Conservation (phyloP, 768 basidiomycete species). For the Trametes coccinea region DNA sequence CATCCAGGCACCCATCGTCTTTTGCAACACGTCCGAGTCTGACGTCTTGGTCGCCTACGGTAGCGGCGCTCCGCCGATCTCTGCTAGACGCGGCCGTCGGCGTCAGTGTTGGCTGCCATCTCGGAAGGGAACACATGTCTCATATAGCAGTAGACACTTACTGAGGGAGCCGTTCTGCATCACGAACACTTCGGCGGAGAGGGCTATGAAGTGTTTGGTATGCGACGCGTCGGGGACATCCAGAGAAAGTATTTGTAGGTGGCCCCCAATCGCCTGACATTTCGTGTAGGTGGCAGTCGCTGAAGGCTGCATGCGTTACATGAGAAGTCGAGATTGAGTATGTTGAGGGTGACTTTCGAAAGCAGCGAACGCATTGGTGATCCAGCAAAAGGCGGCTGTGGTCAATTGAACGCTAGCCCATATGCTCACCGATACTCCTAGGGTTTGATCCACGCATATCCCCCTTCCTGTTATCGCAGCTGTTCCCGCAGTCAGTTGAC, state of each 20-base stretch:
- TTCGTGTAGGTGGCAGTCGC: background rate
- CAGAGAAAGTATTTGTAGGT: conserved; percentile 2
- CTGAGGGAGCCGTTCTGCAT: conserved; percentile 10
- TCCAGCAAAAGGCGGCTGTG: too few species aligned
- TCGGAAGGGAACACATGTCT: background rate
- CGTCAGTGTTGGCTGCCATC: background rate
- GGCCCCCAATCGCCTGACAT: background rate
- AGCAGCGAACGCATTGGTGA: too few species aligned
- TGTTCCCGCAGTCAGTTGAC: too few species aligned
- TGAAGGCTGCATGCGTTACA: too few species aligned
- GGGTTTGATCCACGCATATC: too few species aligned
- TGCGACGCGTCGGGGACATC: conserved; percentile 14
- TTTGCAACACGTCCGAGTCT: background rate
- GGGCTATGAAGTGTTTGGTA: too few species aligned
- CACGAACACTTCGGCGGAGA: background rate
- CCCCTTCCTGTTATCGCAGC: too few species aligned
- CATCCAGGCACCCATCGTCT: background rate
- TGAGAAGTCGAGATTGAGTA: too few species aligned
- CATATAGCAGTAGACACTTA: background rate
- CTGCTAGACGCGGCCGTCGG: background rate
- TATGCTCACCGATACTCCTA: too few species aligned
- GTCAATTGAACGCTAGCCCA: too few species aligned
- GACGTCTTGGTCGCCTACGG: background rate
- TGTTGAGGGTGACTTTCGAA: too few species aligned
- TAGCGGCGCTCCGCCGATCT: background rate